Evolutionary conservation across 2,329 filamentous ascomycete species (phyloP).

Genomic region (Tolypocladium nubicola): DNA sequence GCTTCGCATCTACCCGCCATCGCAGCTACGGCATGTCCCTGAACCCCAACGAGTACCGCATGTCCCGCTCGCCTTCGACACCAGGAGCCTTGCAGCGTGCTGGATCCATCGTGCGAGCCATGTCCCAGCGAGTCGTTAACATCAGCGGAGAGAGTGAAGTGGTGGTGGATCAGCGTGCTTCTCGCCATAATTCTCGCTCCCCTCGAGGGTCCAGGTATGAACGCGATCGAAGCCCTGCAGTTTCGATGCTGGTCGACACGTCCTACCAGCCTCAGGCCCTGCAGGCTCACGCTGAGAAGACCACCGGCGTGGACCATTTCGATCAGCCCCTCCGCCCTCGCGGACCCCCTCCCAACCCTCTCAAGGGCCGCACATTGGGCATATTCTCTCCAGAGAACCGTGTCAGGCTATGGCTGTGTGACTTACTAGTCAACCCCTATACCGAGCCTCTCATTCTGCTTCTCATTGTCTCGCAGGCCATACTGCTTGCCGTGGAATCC

Average conservation of each 20-base stretch:
- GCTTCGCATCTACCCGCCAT: conserved; percentile 36
- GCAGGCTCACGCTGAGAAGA: conserved; percentile 35
- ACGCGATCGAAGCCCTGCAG: conserved; percentile 12
- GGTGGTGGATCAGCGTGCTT: conserved; percentile 60
- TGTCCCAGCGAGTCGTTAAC: conserved; percentile 97
- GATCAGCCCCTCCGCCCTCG: conserved; percentile 7
- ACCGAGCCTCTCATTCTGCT: conserved; percentile 80
- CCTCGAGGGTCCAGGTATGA: conserved; percentile 32
- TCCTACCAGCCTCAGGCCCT: conserved; percentile 41
- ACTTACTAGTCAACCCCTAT: conserved; percentile 74
- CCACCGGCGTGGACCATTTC: conserved; percentile 8
- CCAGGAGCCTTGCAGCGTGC: conserved; percentile 57
- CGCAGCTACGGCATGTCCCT: conserved; percentile 48
- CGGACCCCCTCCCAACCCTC: conserved; percentile 48
- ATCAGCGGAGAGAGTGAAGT: conserved; percentile 86
- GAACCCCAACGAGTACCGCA: conserved; percentile 37
- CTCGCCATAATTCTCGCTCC: conserved; percentile 48
- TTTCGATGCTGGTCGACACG: conserved; percentile 32
- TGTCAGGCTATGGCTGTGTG: conserved; percentile 64
- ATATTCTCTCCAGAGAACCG: conserved; percentile 72
- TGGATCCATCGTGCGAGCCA: conserved; percentile 67
- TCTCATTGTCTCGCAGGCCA: conserved; percentile 77
- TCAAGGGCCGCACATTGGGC: conserved; percentile 77
- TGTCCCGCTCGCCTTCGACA: conserved; percentile 53
- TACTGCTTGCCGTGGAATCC: conserved; percentile 80